Evolutionary conservation across 2,329 filamentous ascomycete species (phyloP).

Genomic region (Ceratocystis huliohia): DNA sequence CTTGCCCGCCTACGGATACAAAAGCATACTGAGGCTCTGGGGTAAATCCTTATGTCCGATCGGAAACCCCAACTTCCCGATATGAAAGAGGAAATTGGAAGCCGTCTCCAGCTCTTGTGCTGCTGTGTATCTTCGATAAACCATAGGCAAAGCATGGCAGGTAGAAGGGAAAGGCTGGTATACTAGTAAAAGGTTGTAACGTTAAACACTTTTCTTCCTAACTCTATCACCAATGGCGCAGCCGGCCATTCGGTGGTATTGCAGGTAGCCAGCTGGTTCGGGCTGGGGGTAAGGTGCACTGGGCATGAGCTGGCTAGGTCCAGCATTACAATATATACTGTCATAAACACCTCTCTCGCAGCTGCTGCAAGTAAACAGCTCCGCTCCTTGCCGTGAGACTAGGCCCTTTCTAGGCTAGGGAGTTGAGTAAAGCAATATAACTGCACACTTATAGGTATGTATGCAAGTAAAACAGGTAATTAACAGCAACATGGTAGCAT

Average conservation of each 20-base stretch:
- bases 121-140: neutral
- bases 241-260: constrained; percentile 5
- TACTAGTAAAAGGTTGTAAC: neutral
- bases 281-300: neutral
- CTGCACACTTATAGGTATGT: neutral
- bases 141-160: neutral
- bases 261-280: neutral
- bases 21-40: neutral
- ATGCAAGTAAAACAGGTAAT: no score
- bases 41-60: neutral
- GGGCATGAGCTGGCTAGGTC: neutral
- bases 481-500: neutral
- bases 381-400: neutral
- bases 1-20: neutral
- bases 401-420: neutral
- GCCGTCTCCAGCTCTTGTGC: neutral
- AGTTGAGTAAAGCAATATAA: no score
- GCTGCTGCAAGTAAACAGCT: neutral
- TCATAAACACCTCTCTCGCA: neutral
- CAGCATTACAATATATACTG: neutral
- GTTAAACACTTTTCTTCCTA: neutral
- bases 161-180: neutral
- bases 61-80: neutral
- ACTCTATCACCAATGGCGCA: neutral
- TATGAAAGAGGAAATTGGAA: neutral